Evolutionary conservation across 345 rosid species (phyloP), one percentile per base, ranked within the genome.

Genomic region (Microcos paniculata): DNA sequence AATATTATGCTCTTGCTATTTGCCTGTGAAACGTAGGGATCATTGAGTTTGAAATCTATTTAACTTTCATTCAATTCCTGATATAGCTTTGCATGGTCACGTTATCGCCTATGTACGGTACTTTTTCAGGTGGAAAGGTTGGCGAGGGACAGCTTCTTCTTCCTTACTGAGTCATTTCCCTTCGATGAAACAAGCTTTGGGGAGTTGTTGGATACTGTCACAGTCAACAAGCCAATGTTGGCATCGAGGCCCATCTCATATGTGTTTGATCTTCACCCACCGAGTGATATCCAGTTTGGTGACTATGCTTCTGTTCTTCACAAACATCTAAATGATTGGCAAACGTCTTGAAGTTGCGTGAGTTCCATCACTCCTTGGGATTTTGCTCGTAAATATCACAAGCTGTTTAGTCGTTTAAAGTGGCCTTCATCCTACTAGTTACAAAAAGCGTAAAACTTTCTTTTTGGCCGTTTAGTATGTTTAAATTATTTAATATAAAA

Each of bases 101-200:
- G 12, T 4, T 1, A 57, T 57, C 31, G 1, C 61, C 21, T n/a
- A 16, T 64, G 43, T 40, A 1, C 35, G 30, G 23, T 45, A 14
- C 59, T 71, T 49, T 77, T 74, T 64, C 86, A 90, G 98, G 97
- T 87, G 71, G 98, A 94, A 82, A 90, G 84, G 82, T 23, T 91
- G 80, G 98, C 83, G 8, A 89, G 92, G 79, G 91, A 90, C 3
- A 58, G 96, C 83, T 94, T 95, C 90, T 95, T 95, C 86, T 91
- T 89, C 85, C 94, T 92, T 23, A 63, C 84, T 1, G 76, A 83
- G 76, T 95, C 98, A 8, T 92, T 92, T 77, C 91, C 85, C 21
- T 92, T 86, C 43, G 88, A 91, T 46, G 90, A 89, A 79, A 66
- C 52, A 71, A 86, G 85, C 79, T 95, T 90, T 18, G 97, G 98